Percentiles rank a stretch among this genome's conserved stretches.
Conservation (phyloP, 768 basidiomycete species). For the Butyriboletus loyo region DNA sequence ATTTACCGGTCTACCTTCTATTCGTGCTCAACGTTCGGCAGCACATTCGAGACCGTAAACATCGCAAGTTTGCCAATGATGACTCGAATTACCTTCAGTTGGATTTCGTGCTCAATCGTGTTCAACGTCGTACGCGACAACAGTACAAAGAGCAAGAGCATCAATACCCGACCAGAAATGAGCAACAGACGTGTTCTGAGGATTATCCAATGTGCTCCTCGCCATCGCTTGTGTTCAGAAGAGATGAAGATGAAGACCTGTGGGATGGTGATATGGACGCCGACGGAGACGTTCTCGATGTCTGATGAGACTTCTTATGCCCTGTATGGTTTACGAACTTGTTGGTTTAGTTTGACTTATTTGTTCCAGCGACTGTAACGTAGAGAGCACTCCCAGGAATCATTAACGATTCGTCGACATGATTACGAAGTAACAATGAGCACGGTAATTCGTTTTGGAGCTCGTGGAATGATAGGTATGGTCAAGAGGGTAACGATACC, state of each 20-base stretch:
- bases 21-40: conserved; percentile 30
- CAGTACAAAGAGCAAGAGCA: conserved; percentile 28
- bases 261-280: conserved; percentile 22
- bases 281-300: conserved; percentile 19
- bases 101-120: conserved; percentile 67
- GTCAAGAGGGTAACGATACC: too few relatives aligned
- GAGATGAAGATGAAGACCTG: conserved; percentile 16
- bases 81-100: conserved; percentile 75
- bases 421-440: background rate
- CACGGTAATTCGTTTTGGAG: background rate
- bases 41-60: conserved; percentile 73
- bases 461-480: background rate
- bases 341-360: conserved; percentile 22
- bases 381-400: conserved; percentile 9
- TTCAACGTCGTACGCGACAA: conserved; percentile 44
- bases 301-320: conserved; percentile 12
- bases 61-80: conserved; percentile 79
- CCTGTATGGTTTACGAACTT: conserved; percentile 14
- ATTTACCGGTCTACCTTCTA: background rate
- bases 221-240: conserved; percentile 4
- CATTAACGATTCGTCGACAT: background rate
- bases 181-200: conserved; percentile 13
- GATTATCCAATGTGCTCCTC: conserved; percentile 25
- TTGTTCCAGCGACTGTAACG: conserved; percentile 20
- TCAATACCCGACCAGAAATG: conserved; percentile 4